phyloP scores from a whole-genome alignment of 2,329 filamentous ascomycete genomes.

The Anisogramma anomala region DNA sequence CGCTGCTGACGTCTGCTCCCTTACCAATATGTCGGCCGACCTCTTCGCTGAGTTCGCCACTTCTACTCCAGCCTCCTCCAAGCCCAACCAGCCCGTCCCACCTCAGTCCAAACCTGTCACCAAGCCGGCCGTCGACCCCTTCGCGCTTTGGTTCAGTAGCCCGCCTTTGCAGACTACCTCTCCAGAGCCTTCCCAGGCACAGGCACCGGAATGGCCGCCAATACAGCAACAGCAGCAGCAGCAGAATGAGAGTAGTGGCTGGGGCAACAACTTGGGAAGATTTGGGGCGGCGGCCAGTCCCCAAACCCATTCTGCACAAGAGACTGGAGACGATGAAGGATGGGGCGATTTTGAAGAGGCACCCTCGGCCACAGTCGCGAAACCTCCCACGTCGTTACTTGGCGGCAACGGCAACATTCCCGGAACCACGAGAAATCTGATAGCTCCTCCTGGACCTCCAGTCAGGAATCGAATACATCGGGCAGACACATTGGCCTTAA shows the following conservation, averaged over 20 bases:
- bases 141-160: conserved; percentile 21
- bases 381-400: conserved; percentile 8
- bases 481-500: conserved; percentile 41
- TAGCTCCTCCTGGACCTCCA: conserved; percentile 3
- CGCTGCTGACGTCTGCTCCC: not conserved
- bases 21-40: conserved; percentile 47
- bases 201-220: conserved; percentile 18
- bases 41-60: conserved; percentile 52
- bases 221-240: conserved; percentile 12
- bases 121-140: conserved; percentile 20
- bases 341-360: conserved; percentile 60
- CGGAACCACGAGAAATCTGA: conserved; percentile 3
- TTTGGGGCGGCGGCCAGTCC: conserved; percentile 1
- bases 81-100: conserved; percentile 12
- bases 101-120: conserved; percentile 12
- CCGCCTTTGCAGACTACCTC: conserved; percentile 13
- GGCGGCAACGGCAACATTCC: not conserved
- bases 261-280: conserved; percentile 18
- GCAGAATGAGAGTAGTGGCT: conserved; percentile 13
- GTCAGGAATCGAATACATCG: conserved; percentile 26
- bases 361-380: conserved; percentile 20
- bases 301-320: conserved; percentile 7
- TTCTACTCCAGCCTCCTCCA: conserved; percentile 28
- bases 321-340: conserved; percentile 42
- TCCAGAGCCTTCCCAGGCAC: conserved; percentile 9